Base-by-base conservation (phyloP, 2,329 filamentous ascomycete genomes). In the Colletotrichum lentis region DNA sequence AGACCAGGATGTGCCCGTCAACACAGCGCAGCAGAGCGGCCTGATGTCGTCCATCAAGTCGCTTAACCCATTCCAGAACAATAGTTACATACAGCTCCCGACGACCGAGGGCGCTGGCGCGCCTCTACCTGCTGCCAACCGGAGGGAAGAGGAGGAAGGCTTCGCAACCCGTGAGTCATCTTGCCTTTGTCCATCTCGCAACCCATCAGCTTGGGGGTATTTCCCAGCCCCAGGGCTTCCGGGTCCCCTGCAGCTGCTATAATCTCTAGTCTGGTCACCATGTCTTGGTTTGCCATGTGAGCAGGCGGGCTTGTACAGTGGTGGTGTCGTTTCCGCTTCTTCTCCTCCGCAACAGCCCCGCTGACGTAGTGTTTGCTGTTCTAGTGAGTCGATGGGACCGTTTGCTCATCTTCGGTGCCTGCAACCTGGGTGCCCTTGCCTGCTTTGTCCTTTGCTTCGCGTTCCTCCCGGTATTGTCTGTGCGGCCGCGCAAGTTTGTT, bases 371-470 rank as follows among this genome's bases (percentile, higher is more conserved):
- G 70, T 49, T 68, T 72, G 22, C 27, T 37, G 22, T 75, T 75
- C 76, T 81, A 98, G 96, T 99, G 83, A 97, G 93, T 82, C 89
- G 95, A 82, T 98, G 95, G 96, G 96, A 99, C 82, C 92, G 95
- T 66, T 83, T 98, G 77, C 85, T 99, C 78, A 88, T 98, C 75
- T 99, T 99, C 80, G 90, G 88, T 72, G 93, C 90, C 76, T 96
- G 95, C 83, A 97, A 97, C 80, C 80, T 97, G 74, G 94, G 91
- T 70, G 94, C 96, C 71, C 85, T 93, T 72, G 93, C 92, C 73
- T 95, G 96, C 84, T 98, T 99, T 84, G 88, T 96, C 78, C 89
- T 97, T 74, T 94, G 92, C 84, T 97, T 98, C 82, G 90, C 90
- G 73, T 84, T 98, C 65, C 95, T 97, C 82, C 94, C 94, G 62